phyloP scores from a whole-genome alignment of 768 basidiomycete genomes.

The Obba rivulosa region DNA sequence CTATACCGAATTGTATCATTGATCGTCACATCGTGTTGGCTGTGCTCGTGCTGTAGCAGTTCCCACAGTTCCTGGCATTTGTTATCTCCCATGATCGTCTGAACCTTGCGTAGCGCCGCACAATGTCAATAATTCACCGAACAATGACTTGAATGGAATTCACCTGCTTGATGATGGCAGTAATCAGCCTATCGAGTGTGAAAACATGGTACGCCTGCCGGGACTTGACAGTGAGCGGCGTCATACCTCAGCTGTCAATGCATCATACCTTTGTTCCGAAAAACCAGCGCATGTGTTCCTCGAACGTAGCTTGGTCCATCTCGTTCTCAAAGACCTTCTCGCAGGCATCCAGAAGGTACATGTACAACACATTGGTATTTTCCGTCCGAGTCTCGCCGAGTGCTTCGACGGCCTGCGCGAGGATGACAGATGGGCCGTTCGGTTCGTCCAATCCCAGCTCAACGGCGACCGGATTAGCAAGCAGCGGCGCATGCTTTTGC shows the following conservation, averaged over 20 bases:
- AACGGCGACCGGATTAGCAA: constrained; percentile 77
- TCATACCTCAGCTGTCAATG: constrained; percentile 1
- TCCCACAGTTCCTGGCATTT: constrained; percentile 85
- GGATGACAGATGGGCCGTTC: constrained; percentile 62
- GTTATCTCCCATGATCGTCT: constrained; percentile 77
- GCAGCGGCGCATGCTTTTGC: constrained; percentile 57
- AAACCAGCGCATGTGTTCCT: constrained; percentile 94
- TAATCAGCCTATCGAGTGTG: constrained; percentile 90
- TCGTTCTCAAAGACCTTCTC: constrained; percentile 94
- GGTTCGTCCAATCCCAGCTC: constrained; percentile 84
- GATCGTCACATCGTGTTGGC: constrained; percentile 43
- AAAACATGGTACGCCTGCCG: constrained; percentile 83
- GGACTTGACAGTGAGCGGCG: constrained; percentile 25
- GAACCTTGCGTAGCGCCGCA: constrained; percentile 51
- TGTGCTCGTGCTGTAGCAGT: constrained; percentile 63
- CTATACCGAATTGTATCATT: constrained; percentile 75
- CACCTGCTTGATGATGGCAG: constrained; percentile 89
- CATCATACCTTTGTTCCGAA: constrained; percentile 74
- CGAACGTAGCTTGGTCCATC: constrained; percentile 86
- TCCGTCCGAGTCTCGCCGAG: constrained; percentile 44
- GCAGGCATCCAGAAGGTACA: constrained; percentile 83
- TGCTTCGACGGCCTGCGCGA: constrained; percentile 62
- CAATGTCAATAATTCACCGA: not conserved
- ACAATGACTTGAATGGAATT: constrained; percentile 16
- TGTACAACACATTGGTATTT: constrained; percentile 69